Evolutionary conservation across 2,329 filamentous ascomycete genomes (phyloP), one percentile per base, ranked within the genome.

Genomic region (Hymenoscyphus repandus): DNA sequence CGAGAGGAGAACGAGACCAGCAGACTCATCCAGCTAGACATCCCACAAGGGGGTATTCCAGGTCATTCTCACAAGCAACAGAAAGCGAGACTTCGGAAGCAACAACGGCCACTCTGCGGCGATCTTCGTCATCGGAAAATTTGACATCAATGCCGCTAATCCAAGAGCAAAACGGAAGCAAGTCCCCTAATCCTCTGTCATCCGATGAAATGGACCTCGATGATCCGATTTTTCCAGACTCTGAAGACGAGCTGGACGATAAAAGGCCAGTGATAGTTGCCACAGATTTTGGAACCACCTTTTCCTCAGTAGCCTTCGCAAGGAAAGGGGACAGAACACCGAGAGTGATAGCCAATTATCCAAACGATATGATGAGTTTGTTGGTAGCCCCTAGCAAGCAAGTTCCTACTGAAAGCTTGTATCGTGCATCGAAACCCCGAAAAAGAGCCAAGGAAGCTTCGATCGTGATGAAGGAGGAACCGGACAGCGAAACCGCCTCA

Each of bases 281-380:
- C 11, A 55, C 52, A 3, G 54, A 57, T 18, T 57, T 57, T 34
- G 54, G 54, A 39, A 57, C 54, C 12, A 57, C 54, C 6, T 57
- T 57, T 37, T 55, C 52, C 36, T 54, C 52, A 11, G 52, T 57
- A 5, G 52, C 54, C 9, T 57, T 50, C 39, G 52, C 54, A 6
- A 47, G 34, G 22, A 30, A 18, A 4, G 33, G 33, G 6, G 13
- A 33, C 15, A 43, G 33, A 4, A 2, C 18, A 36, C 17, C 33
- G n/a, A 33, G 32, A n/a, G 46, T 51, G 15, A 49, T 56, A 13
- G 31, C 30, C n/a, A 49, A 49, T 31, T 52, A 51, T 18, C 51
- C 54, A 6, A 36, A 48, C 20, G 54, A 56, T 45, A 51, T 49
- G 20, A 49, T 43, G 32, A 38, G 27, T 4, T 20, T 27, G 11